Percentiles rank a stretch among this genome's conserved stretches.
Conservation (phyloP, 768 basidiomycete species). For the Amanita phalloides region DNA sequence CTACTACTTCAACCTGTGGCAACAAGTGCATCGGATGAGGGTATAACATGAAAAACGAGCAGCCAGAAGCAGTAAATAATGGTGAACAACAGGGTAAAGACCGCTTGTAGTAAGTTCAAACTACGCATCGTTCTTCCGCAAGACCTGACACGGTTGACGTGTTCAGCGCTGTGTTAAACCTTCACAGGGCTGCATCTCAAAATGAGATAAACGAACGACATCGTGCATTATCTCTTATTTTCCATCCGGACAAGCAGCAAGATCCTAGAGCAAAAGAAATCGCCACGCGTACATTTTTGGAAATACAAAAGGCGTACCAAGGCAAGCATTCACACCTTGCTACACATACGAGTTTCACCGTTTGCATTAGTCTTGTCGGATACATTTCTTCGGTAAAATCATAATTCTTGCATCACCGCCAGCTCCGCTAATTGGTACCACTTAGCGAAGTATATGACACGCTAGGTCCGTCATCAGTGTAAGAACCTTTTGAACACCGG, state of each 20-base stretch:
- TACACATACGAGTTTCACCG: not conserved
- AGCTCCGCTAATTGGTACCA: slow-evolving; percentile 3
- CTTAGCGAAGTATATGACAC: slow-evolving; percentile 64
- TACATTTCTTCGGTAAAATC: slow-evolving; percentile 46
- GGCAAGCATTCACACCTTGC: slow-evolving; percentile 25
- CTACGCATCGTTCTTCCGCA: not conserved
- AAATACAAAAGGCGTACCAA: slow-evolving; percentile 80
- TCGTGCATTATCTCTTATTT: slow-evolving; percentile 58
- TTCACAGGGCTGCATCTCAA: slow-evolving; percentile 51
- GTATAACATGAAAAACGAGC: not conserved
- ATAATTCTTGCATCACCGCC: not conserved
- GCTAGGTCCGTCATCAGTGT: slow-evolving; percentile 36
- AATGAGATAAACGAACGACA: slow-evolving; percentile 70
- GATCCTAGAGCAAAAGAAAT: slow-evolving; percentile 42
- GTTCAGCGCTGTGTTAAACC: slow-evolving; percentile 56
- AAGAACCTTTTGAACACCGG: not conserved
- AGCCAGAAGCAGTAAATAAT: not conserved
- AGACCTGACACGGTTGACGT: slow-evolving; percentile 5
- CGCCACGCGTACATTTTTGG: slow-evolving; percentile 59
- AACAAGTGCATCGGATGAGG: not conserved
- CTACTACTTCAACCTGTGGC: not conserved
- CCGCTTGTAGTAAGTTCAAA: slow-evolving; percentile 11
- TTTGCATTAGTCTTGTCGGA: slow-evolving; percentile 54
- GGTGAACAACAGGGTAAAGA: not conserved
- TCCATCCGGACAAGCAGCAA: slow-evolving; percentile 79